phyloP scores from a whole-genome alignment of 306 rosid genomes.

The Begonia masoniana region DNA sequence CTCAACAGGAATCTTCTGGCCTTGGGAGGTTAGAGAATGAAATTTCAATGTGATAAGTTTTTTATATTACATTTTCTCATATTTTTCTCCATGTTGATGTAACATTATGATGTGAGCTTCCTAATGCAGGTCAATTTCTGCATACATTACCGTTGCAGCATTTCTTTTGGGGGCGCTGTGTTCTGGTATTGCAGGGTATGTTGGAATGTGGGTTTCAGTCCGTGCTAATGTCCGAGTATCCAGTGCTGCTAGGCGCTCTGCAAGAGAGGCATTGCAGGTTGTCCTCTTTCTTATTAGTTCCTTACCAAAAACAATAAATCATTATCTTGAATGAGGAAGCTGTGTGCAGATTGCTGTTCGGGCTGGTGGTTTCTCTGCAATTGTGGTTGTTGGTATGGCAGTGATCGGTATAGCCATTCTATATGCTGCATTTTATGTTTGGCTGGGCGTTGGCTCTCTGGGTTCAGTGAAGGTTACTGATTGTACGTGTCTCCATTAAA shows the following conservation, averaged over 20 bases:
- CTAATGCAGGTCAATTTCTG: slow-evolving; percentile 71
- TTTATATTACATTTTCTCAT: not conserved
- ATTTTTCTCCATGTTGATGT: slow-evolving; percentile 2
- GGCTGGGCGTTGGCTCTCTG: slow-evolving; percentile 82
- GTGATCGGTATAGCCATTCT: slow-evolving; percentile 84
- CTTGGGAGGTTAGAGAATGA: slow-evolving; percentile 67
- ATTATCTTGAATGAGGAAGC: slow-evolving; percentile 20
- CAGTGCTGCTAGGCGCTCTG: slow-evolving; percentile 97
- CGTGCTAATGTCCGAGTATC: slow-evolving; percentile 99
- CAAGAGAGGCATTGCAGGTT: slow-evolving; percentile 99
- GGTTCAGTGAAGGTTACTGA: slow-evolving; percentile 95
- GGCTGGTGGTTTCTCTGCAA: slow-evolving; percentile 96
- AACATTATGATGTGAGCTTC: slow-evolving; percentile 15
- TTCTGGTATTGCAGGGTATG: slow-evolving; percentile 95
- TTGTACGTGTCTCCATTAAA: slow-evolving; percentile 40
- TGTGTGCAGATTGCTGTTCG: slow-evolving; percentile 88
- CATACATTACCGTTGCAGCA: slow-evolving; percentile 84
- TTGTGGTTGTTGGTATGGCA: slow-evolving; percentile 98
- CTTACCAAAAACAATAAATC: slow-evolving; percentile 8
- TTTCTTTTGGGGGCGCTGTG: slow-evolving; percentile 96
- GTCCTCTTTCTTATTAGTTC: slow-evolving; percentile 15
- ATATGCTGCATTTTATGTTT: slow-evolving; percentile 86
- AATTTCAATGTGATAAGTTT: not conserved
- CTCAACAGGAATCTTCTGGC: slow-evolving; percentile 88
- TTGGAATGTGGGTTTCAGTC: slow-evolving; percentile 99